Conservation (phyloP, 2,329 filamentous ascomycete species). For the Sphaerulina populicola region DNA sequence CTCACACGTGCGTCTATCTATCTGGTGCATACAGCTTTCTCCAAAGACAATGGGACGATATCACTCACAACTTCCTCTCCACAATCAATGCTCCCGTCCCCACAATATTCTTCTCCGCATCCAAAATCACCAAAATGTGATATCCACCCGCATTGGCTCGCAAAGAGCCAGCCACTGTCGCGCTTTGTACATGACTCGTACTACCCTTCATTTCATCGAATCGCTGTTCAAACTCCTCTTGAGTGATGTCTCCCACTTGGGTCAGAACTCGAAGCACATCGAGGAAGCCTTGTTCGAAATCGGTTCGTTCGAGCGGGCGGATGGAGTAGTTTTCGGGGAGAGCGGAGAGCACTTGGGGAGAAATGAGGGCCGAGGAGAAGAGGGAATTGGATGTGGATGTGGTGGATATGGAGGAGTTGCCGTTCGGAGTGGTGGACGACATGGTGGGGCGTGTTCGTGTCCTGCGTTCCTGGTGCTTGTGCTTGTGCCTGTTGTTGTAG, state of each 20-base stretch:
- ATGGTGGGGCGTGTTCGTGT: not conserved
- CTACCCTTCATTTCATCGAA: constrained; percentile 65
- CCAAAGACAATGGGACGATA: not conserved
- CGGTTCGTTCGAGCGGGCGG: constrained; percentile 67
- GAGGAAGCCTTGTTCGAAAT: constrained; percentile 76
- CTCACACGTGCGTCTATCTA: not conserved
- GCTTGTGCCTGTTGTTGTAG: not conserved
- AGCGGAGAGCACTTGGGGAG: constrained; percentile 59
- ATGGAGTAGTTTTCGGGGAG: constrained; percentile 77
- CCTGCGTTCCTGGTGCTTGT: too few relatives aligned
- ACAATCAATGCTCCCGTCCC: constrained; percentile 84
- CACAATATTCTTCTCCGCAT: constrained; percentile 64
- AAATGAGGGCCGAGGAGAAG: constrained; percentile 70
- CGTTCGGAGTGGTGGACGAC: constrained; percentile 7
- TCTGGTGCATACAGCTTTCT: not conserved
- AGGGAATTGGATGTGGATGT: constrained; percentile 45
- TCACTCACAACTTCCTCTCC: constrained; percentile 79
- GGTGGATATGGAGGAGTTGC: constrained; percentile 1
- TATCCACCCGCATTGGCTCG: constrained; percentile 65
- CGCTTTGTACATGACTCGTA: not conserved
- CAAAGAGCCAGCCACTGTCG: constrained; percentile 33
- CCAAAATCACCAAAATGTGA: constrained; percentile 78
- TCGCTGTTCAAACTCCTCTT: constrained; percentile 65
- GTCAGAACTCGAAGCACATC: constrained; percentile 87
- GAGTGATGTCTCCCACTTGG: constrained; percentile 77